Evolutionary conservation across 306 rosid species (phyloP), one percentile per base, ranked within the genome.

Genomic region (Vigna nakashimae): DNA sequence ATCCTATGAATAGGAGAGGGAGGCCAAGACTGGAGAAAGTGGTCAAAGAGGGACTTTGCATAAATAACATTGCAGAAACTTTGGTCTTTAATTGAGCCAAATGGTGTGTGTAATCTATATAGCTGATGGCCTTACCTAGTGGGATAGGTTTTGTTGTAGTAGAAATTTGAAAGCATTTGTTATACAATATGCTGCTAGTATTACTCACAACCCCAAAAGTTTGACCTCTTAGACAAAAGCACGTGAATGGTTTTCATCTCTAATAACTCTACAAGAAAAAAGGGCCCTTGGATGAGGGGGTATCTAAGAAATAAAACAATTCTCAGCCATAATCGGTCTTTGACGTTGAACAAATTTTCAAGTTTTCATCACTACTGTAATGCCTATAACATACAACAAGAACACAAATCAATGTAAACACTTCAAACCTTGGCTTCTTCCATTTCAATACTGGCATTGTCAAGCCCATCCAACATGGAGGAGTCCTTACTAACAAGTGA

Each of bases 391-490:
- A 24, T 66, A 55, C 14, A 53, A 75, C 28, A 69, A 71, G 14
- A 55, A 57, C 40, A 63, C 32, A 75, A 50, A 40, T 36, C 60
- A 42, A 9, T 24, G 7, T 6, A 51, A 53, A 58, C 3, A 72
- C 48, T 78, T 66, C 85, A 60, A 68, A 84, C 98, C 98, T 94
- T 94, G 38, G 97, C 97, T 88, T 90, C 97, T 65, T 92, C 87
- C 97, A 94, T 94, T 90, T 94, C 98, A 69, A 74, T 86, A 87
- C 98, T 94, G 80, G 98, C 98, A 83, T 94, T 94, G 82, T 94
- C 98, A 82, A 94, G 98, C 80, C 98, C 97, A 18, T 94, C 98
- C 97, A 94, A 79, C 98, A 94, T 94, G 78, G 98, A 94, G 52
- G 98, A 94, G 86, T 94, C 98, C 83, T 94, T 92, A 87, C 98